Evolutionary conservation across 805 yeast genomes (phyloP).

Genomic region (Candida hungchunana): DNA sequence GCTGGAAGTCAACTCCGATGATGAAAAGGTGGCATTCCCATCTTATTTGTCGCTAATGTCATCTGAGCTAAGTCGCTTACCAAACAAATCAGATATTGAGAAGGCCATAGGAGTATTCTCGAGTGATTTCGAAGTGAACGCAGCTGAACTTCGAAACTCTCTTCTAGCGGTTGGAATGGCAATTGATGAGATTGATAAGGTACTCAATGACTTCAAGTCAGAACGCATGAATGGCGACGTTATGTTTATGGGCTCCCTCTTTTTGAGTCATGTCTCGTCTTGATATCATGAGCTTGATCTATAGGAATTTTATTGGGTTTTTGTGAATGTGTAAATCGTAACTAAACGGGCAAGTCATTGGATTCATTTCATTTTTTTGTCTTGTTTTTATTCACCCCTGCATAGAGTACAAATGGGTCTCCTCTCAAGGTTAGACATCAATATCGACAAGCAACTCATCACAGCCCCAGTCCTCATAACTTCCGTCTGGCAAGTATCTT

Average conservation of each 20-base stretch:
- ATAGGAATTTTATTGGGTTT: too few relatives aligned
- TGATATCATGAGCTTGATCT: too few relatives aligned
- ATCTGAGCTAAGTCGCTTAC: constrained; percentile 45
- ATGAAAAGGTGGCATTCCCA: constrained; percentile 47
- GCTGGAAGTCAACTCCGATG: constrained; percentile 29
- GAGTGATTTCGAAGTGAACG: constrained; percentile 41
- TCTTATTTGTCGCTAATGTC: constrained; percentile 63
- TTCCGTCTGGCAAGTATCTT: constrained; percentile 94
- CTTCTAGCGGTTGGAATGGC: constrained; percentile 41
- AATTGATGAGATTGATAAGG: constrained; percentile 41
- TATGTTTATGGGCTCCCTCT: constrained; percentile 56
- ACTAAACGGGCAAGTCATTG: too few relatives aligned
- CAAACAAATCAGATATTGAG: constrained; percentile 47
- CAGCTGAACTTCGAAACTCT: constrained; percentile 44
- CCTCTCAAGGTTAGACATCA: constrained; percentile 20
- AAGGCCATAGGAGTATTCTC: constrained; percentile 57
- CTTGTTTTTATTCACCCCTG: not conserved
- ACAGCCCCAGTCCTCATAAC: constrained; percentile 98
- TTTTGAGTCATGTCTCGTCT: constrained; percentile 40
- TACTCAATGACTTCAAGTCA: constrained; percentile 52
- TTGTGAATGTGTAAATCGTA: too few relatives aligned
- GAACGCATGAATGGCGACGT: constrained; percentile 52
- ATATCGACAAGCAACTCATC: constrained; percentile 92
- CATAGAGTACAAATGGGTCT: too few relatives aligned
- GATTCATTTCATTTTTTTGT: too few relatives aligned